Conservation (phyloP, 257 asterid species). For the Salvia rosmarinus region DNA sequence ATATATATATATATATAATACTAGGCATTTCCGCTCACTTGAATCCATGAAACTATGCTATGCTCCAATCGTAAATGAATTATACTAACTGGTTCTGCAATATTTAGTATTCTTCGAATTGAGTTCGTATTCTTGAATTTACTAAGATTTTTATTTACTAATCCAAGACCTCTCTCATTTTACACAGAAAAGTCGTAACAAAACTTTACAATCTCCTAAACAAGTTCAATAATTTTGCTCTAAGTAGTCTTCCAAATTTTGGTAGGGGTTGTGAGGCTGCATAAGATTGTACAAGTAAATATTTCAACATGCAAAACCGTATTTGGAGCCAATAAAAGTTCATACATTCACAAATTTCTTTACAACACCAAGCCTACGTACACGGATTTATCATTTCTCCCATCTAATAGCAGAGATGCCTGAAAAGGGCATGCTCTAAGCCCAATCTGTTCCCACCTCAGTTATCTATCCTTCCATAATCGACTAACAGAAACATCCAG, state of each 20-base stretch:
- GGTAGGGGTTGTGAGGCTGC: too few species aligned
- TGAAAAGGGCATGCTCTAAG: conserved; percentile 20
- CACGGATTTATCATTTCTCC: conserved; percentile 31
- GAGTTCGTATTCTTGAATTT: too few species aligned
- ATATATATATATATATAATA: too few species aligned
- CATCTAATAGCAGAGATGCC: conserved; percentile 32
- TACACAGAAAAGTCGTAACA: too few species aligned
- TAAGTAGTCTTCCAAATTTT: too few species aligned
- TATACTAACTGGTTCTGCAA: not conserved
- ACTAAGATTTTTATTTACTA: too few species aligned
- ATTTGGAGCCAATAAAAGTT: conserved; percentile 27
- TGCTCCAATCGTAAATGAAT: not conserved
- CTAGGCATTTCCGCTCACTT: too few species aligned
- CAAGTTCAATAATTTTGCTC: too few species aligned
- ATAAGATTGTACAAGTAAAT: not conserved
- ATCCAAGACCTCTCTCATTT: too few species aligned
- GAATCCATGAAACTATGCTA: not conserved
- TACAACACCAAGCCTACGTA: conserved; percentile 31
- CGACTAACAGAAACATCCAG: conserved; percentile 10
- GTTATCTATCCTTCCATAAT: not conserved
- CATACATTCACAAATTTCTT: conserved; percentile 24
- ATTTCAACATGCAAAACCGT: not conserved
- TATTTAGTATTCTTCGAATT: not conserved
- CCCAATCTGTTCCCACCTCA: not conserved
- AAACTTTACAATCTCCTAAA: too few species aligned